Percentiles rank a stretch among this genome's conserved stretches.
Conservation (phyloP, 495 filamentous ascomycete species). For the Aspergillus homomorphus region DNA sequence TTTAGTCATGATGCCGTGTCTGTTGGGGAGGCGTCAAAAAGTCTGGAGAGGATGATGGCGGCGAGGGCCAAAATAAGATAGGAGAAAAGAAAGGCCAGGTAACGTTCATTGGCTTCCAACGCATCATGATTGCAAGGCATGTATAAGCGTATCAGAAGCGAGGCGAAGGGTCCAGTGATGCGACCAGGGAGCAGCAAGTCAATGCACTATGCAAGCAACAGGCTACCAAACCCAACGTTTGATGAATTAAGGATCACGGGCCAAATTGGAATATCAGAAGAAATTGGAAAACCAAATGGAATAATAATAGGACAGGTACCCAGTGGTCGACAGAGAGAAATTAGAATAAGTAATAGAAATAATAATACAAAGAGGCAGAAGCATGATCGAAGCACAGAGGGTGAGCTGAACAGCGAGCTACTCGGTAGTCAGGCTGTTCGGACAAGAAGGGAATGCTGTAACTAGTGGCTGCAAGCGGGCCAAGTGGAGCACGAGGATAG, state of each 20-base stretch:
- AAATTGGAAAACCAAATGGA: not conserved
- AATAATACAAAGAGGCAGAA: conserved; percentile 7
- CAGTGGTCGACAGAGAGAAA: conserved; percentile 25
- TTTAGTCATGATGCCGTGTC: conserved; percentile 26
- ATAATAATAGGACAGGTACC: not conserved
- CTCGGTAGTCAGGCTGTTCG: conserved; percentile 25
- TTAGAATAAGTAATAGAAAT: not conserved
- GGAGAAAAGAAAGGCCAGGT: conserved; percentile 17
- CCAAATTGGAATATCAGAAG: not conserved
- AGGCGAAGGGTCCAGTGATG: conserved; percentile 10
- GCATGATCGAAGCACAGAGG: conserved; percentile 1
- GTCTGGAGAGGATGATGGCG: conserved; percentile 25
- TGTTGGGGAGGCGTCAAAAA: conserved; percentile 9
- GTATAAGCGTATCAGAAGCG: conserved; percentile 8
- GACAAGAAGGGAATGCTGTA: conserved; percentile 36
- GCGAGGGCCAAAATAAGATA: conserved; percentile 10
- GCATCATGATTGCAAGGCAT: conserved; percentile 19
- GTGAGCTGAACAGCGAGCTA: not conserved
- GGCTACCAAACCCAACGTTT: not conserved
- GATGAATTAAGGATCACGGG: conserved; percentile 3
- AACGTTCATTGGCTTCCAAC: conserved; percentile 6
- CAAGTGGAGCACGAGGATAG: conserved; percentile 36
- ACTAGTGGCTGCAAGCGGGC: conserved; percentile 37
- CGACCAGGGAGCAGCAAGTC: conserved; percentile 13
- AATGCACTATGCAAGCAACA: conserved; percentile 15